A percentile compares a stretch with the other conserved stretches of the same genome.
These are phyloP conservation scores for Aspergillus quadrilineatus DNA, from an alignment of 2,329 filamentous ascomycete genomes.

Conservation along the genomic window DNA sequence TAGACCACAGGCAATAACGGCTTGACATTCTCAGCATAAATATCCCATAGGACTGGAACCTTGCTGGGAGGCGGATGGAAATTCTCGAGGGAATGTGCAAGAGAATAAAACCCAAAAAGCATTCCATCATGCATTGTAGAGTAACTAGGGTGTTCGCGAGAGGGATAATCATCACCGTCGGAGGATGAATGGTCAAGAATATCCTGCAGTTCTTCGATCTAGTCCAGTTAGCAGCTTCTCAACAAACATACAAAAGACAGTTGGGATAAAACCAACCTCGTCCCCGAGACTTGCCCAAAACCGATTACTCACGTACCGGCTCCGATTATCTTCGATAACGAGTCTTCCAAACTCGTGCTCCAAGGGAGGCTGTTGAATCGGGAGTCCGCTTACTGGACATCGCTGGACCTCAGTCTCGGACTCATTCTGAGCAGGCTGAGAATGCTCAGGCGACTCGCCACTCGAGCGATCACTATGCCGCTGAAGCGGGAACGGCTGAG, in stretches of 20 bases:
- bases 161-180: constrained; percentile 55
- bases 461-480: constrained; percentile 6
- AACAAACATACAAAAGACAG: neutral
- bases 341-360: constrained; percentile 56
- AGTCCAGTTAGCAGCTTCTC: neutral
- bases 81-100: constrained; percentile 54
- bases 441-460: neutral
- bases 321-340: constrained; percentile 59
- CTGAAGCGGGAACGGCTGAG: constrained; percentile 14
- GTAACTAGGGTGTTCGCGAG: constrained; percentile 42
- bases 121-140: constrained; percentile 57
- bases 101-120: constrained; percentile 60
- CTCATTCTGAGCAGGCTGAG: neutral
- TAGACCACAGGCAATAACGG: constrained; percentile 62
- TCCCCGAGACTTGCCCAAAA: constrained; percentile 63
- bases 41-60: constrained; percentile 56
- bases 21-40: constrained; percentile 62
- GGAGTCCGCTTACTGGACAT: constrained; percentile 1
- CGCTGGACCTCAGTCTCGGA: constrained; percentile 9
- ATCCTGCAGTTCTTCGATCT: constrained; percentile 63
- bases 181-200: constrained; percentile 59
- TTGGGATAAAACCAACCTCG: constrained; percentile 45
- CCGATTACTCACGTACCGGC: constrained; percentile 61
- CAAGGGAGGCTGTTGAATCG: constrained; percentile 22
- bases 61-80: constrained; percentile 56